Base-by-base conservation (phyloP, 768 basidiomycete species). In the Steccherinum ochraceum region DNA sequence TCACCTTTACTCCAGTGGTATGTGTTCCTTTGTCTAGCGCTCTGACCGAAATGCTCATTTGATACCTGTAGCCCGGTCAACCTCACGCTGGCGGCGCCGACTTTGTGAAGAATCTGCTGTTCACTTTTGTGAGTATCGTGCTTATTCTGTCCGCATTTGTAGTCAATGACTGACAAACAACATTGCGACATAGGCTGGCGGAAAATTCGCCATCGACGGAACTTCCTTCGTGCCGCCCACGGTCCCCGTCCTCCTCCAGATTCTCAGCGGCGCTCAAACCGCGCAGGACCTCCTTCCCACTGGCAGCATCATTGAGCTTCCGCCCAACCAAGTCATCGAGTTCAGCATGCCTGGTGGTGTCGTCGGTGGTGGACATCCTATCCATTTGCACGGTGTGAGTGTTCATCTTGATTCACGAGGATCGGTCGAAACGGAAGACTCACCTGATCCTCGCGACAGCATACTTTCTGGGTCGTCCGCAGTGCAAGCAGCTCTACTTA, bases 171-270 rank as follows among this genome's bases (percentile, higher is more conserved):
- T 4, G 19, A 7, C 30, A 7, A 16, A 35, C 16, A 7, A 35
- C 30, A 35, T 16, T 21, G 12, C n/a, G n/a, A n/a, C 16, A 50
- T 4, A 58, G 54, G 35, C 1, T 2, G 40, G 13, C 12, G 5
- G 11, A 10, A 41, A 57, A 3, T 72, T 67, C 54, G 52, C 54
- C 5, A 56, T 73, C 41, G 71, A 73, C 49, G 60, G 60, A 12
- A 57, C 49, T 2, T 61, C 69, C 1, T 52, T 46, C n/a, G 40
- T 47, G 1, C 61, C 72, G 1, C 75, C 76, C 0, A 63, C 59
- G n/a, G 64, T 67, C 0, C 76, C 76, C 1, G 72, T 73, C 5
- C 59, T 79, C 12, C 65, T 78, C 16, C 74, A 78, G 55, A 72
- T 77, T 39, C 52, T 77, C 30, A 75, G 72, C 50, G 75, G 75